phyloP scores from a whole-genome alignment of 2,329 filamentous ascomycete genomes.

The Kalmusia sp. region DNA sequence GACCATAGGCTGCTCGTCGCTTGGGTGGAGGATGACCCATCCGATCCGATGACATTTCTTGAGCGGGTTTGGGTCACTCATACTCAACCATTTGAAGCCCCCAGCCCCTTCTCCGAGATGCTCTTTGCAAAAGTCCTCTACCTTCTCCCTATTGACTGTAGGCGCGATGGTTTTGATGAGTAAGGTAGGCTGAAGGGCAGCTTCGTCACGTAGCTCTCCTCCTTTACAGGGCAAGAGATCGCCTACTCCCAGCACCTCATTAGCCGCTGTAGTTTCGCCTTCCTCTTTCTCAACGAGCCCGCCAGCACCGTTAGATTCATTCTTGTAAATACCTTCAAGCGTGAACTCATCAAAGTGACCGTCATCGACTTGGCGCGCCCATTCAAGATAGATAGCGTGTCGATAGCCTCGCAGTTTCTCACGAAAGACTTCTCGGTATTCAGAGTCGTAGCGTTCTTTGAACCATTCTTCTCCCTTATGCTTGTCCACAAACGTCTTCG shows the following conservation, averaged over 20 bases:
- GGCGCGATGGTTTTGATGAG: slow-evolving; percentile 98
- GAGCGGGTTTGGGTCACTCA: slow-evolving; percentile 95
- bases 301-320: slow-evolving; percentile 85
- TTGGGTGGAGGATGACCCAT: slow-evolving; percentile 94
- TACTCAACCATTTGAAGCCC: slow-evolving; percentile 92
- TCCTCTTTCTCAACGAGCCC: slow-evolving; percentile 93
- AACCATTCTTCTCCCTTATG: slow-evolving; percentile 99
- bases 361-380: slow-evolving; percentile 84
- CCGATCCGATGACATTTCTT: slow-evolving; percentile 98
- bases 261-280: slow-evolving; percentile 88
- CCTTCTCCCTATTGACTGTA: slow-evolving; percentile 89
- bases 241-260: slow-evolving; percentile 90
- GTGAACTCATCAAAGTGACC: slow-evolving; percentile 95
- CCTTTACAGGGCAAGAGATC: slow-evolving; percentile 85
- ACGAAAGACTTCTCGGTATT: slow-evolving; percentile 78
- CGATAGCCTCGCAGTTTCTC: slow-evolving; percentile 81
- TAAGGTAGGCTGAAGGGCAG: slow-evolving; percentile 85
- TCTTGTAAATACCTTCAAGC: slow-evolving; percentile 91
- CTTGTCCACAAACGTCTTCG: slow-evolving; percentile 84
- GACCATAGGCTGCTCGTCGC: slow-evolving; percentile 66
- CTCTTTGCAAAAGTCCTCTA: slow-evolving; percentile 94
- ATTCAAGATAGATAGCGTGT: slow-evolving; percentile 79
- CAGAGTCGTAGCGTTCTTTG: slow-evolving; percentile 88
- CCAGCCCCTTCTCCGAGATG: slow-evolving; percentile 89
- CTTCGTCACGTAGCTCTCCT: slow-evolving; percentile 88